These are phyloP conservation scores for Fusarium caatingaense DNA, from an alignment of 2,329 filamentous ascomycete genomes.

Conservation along the genomic window DNA sequence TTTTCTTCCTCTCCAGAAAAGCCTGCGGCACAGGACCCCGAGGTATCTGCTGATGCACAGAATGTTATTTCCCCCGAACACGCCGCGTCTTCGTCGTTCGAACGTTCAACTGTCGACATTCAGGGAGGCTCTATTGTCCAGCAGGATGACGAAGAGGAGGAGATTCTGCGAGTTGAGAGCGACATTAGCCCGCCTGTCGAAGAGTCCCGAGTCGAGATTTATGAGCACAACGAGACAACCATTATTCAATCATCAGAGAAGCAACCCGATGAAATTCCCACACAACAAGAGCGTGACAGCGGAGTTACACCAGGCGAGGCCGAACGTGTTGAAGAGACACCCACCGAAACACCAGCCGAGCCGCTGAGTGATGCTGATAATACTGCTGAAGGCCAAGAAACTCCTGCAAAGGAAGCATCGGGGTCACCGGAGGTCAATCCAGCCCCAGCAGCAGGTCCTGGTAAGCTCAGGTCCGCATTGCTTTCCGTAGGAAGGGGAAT, in stretches of 20 bases:
- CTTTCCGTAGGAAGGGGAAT: constrained; percentile 27
- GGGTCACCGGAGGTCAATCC: constrained; percentile 1
- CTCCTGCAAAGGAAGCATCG: not conserved
- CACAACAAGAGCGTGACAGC: not conserved
- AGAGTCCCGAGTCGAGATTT: constrained; percentile 22
- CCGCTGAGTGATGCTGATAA: not conserved
- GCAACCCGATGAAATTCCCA: not conserved
- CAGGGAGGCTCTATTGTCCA: not conserved
- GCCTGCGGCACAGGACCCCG: not conserved
- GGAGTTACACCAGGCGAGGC: not conserved
- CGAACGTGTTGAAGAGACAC: constrained; percentile 31
- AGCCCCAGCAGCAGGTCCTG: not conserved
- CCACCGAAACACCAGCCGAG: constrained; percentile 20
- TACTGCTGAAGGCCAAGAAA: constrained; percentile 2
- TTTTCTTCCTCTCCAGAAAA: constrained; percentile 21
- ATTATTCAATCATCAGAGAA: constrained; percentile 38
- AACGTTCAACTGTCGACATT: constrained; percentile 7
- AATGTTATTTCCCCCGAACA: not conserved
- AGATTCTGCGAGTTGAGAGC: not conserved
- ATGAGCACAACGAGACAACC: constrained; percentile 30
- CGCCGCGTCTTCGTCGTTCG: constrained; percentile 7
- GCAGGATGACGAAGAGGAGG: not conserved
- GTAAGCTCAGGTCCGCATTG: constrained; percentile 1
- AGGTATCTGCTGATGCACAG: not conserved
- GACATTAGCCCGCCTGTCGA: not conserved